Base-by-base conservation (phyloP, 2,329 filamentous ascomycete genomes). In the Alternaria consortialis region DNA sequence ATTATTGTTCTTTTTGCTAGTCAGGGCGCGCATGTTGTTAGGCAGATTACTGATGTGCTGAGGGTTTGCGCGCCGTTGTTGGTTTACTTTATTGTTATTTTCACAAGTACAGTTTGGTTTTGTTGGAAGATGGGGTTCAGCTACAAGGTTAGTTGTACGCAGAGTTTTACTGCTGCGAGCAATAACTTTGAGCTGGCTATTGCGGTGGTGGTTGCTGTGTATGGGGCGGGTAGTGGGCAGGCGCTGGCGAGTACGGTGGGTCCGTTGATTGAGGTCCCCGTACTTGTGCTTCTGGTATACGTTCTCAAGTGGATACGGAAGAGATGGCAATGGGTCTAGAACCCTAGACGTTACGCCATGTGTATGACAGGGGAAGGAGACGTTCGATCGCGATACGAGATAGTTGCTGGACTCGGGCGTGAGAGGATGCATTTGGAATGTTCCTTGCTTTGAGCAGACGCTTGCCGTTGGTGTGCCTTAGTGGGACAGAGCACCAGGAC, bases 171-270 rank as follows among this genome's bases (percentile, higher is more conserved):
- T 0, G 94, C 92, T 0, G 93, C 92, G 0, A 97, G 93, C 76
- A 97, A 97, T 74, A 97, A 97, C 75, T 97, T 97, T 72, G 93
- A 97, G 81, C 81, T 97, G 25, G 92, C 93, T 0, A 97, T 97
- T 79, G 93, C 93, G 0, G 93, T 97, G 0, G 91, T 91, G 0
- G 89, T 97, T 3, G 90, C 93, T 0, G 90, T 90, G 0, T 97
- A 91, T 79, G 93, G 93, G 0, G 85, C 90, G 0, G 81, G 90
- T 40, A 94, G 91, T 70, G 88, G 93, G 51, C 89, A 97, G 78
- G 93, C 93, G 0, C 81, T 97, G 44, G 92, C 93, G 1, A 84
- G 91, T 7, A 96, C 93, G 0, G 92, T 97, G 0, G 92, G 93
- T 0, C 93, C 93, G 3, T 78, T 97, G 66, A 91, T 97, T 53